phyloP scores from a whole-genome alignment of 1,139 yeast species.

The Debaryomyces sp. region DNA sequence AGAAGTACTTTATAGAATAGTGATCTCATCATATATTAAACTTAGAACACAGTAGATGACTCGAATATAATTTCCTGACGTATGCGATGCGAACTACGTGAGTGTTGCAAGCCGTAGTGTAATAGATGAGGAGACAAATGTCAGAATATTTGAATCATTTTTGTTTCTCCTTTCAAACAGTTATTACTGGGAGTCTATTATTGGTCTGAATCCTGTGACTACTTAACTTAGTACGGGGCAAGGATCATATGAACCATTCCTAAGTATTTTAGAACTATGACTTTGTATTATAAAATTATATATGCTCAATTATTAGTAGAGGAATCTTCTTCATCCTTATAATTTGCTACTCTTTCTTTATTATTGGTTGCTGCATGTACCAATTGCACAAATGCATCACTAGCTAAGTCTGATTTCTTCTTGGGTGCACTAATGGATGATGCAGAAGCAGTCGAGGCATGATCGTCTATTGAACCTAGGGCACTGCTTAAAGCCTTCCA shows the following conservation, averaged over 20 bases:
- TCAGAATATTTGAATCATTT: no score
- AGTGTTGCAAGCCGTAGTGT: no score
- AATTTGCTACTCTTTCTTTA: constrained; percentile 57
- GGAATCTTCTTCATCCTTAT: constrained; percentile 26
- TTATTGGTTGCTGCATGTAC: constrained; percentile 72
- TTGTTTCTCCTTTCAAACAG: no score
- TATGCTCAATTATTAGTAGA: not conserved
- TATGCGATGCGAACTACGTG: no score
- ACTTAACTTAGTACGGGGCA: not conserved
- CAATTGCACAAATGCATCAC: constrained; percentile 67
- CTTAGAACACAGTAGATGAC: no score
- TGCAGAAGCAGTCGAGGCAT: constrained; percentile 23
- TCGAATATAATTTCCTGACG: no score
- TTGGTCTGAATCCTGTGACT: no score
- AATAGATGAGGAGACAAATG: no score
- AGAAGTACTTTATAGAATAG: no score
- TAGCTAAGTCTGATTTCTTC: constrained; percentile 24
- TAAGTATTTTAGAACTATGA: no score
- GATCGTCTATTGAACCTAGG: constrained; percentile 16
- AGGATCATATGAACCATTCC: not conserved
- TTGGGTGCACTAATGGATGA: constrained; percentile 17
- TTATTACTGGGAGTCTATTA: no score
- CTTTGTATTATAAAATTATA: not conserved
- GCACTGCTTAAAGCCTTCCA: constrained; percentile 31
- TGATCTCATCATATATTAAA: no score